phyloP scores from a whole-genome alignment of 176 grass and related monocot genomes.

The Aegilops longissima region DNA sequence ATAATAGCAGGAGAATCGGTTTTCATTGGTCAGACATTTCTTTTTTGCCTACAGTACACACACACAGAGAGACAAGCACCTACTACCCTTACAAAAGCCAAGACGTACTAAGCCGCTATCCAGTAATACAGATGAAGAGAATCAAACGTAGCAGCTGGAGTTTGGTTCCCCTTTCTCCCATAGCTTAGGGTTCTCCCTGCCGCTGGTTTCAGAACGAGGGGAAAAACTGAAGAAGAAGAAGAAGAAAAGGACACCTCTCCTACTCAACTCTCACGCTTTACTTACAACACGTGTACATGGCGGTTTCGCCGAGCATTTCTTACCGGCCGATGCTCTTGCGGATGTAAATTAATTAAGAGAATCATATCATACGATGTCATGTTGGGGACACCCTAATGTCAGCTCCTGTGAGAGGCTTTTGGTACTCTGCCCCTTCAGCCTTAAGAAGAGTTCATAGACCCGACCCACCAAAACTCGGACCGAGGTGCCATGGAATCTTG shows the following conservation, averaged over 20 bases:
- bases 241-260: slow-evolving; percentile 7
- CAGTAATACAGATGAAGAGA: not conserved
- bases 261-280: slow-evolving; percentile 32
- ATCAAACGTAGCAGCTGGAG: slow-evolving; percentile 18
- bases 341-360: not conserved
- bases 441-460: not conserved
- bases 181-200: slow-evolving; percentile 10
- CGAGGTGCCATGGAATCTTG: slow-evolving; percentile 1
- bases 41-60: slow-evolving; percentile 29
- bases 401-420: not conserved
- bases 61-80: not conserved
- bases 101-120: slow-evolving; percentile 29
- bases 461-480: not conserved
- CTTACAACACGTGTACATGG: slow-evolving; percentile 39
- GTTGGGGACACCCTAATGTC: slow-evolving; percentile 11
- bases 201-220: slow-evolving; percentile 14
- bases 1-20: not conserved
- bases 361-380: slow-evolving; percentile 23
- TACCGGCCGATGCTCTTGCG: not conserved
- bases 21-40: slow-evolving; percentile 28
- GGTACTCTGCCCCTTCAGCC: not conserved
- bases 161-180: not conserved
- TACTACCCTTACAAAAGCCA: slow-evolving; percentile 36
- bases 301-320: not conserved
- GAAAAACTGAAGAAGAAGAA: slow-evolving; percentile 8